Base-by-base conservation (phyloP, 352 stramenopile genomes). In the Phytopythium mirpurense region DNA sequence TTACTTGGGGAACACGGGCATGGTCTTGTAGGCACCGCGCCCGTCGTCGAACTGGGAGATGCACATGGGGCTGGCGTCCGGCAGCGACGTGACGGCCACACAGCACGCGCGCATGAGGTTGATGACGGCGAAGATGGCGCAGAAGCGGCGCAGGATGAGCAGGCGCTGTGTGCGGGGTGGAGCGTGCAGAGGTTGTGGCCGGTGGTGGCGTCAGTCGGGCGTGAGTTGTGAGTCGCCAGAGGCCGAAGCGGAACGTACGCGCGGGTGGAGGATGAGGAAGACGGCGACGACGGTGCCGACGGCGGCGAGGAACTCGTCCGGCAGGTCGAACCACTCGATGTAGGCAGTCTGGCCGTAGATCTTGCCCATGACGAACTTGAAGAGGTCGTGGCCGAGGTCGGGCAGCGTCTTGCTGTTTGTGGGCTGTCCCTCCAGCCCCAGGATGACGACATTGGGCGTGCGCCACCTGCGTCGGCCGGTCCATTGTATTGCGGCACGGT, bases 1-100 rank as follows among this genome's bases (percentile, higher is more conserved):
- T 55, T 59, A 93, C 81, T 86, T 90, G 42, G 84, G 84, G 54
- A 94, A 94, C n/a, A 94, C 87, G n/a, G 84, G 84, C 45, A 78
- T 61, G 29, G 76, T 72, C 69, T 94, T 94, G 80, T 92, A 94
- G 56, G 67, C 59, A 24, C 84, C 82, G 18, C 71, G 74, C 16
- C 65, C 54, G 11, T 62, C 70, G 18, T 84, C 72, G 48, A 94
- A 94, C 62, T 94, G 84, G n/a, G 80, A 85, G 50, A 91, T 91
- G 62, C 84, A 94, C 74, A 86, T 78, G 26, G 84, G 82, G 54
- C 82, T 93, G n/a, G 84, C 84, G 43, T 94, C 84, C 0, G 84
- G 84, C 8, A 94, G 70, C 29, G 84, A 94, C 34, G 84, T 94
- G 26, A 88, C 82, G n/a, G 84, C 82, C 37, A 94, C 84, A 48